phyloP scores from a whole-genome alignment of 2,329 filamentous ascomycete species.

The Stagonosporopsis rhizophila region DNA sequence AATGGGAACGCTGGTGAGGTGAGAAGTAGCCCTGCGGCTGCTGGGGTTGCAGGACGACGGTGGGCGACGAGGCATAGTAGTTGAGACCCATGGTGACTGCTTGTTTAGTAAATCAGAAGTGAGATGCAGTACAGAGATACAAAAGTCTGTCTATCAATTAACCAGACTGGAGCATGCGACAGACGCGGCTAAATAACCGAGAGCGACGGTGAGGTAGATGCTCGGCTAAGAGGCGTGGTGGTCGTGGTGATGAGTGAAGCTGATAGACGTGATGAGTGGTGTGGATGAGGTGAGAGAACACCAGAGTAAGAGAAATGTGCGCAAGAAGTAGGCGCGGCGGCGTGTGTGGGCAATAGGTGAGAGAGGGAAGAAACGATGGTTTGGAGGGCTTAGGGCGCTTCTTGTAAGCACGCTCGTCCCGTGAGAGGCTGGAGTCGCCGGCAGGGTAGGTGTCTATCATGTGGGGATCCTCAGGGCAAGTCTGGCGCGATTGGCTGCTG shows the following conservation, averaged over 20 bases:
- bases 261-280: conserved; percentile 15
- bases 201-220: conserved; percentile 37
- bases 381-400: conserved; percentile 40
- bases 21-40: conserved; percentile 48
- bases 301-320: conserved; percentile 15
- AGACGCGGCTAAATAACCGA: conserved; percentile 28
- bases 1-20: conserved; percentile 42
- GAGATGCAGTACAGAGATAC: conserved; percentile 42
- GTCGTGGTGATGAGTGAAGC: conserved; percentile 15
- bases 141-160: conserved; percentile 36
- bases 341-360: conserved; percentile 41
- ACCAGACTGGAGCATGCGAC: conserved; percentile 41
- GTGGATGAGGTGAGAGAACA: conserved; percentile 13
- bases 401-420: conserved; percentile 46
- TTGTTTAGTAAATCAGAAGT: conserved; percentile 49
- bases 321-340: conserved; percentile 26
- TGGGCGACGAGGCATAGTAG: conserved; percentile 57
- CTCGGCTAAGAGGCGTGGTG: conserved; percentile 28
- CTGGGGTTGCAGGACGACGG: conserved; percentile 55
- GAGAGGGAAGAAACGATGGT: conserved; percentile 46
- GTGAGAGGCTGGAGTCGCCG: conserved; percentile 42
- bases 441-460: conserved; percentile 4
- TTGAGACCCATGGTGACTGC: conserved; percentile 53
- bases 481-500: conserved; percentile 27
- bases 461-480: conserved; percentile 9